phyloP scores from a whole-genome alignment of 2,329 filamentous ascomycete genomes.

The Pezizomycotina sp. region DNA sequence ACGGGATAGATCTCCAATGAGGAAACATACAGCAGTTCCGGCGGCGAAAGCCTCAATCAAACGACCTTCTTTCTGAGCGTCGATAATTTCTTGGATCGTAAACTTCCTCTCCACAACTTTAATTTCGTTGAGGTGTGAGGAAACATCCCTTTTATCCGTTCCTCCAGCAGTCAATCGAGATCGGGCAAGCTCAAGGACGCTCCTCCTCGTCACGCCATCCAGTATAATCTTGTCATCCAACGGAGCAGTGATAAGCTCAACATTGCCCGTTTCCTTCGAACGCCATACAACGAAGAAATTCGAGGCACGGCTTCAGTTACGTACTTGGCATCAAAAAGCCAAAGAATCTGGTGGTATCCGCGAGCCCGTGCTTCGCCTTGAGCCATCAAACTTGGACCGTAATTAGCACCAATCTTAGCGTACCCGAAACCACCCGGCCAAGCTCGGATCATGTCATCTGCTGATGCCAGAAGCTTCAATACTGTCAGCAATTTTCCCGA shows the following conservation, averaged over 20 bases:
- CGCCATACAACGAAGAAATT: constrained; percentile 84
- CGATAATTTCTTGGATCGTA: constrained; percentile 59
- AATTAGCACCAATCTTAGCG: constrained; percentile 87
- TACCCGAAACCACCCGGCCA: constrained; percentile 90
- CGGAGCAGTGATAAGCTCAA: constrained; percentile 66
- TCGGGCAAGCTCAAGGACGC: constrained; percentile 55
- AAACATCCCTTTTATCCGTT: constrained; percentile 25
- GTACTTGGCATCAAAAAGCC: constrained; percentile 63
- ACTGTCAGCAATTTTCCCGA: too few relatives aligned
- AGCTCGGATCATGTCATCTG: constrained; percentile 66
- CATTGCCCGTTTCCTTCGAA: constrained; percentile 41
- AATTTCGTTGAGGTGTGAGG: constrained; percentile 32
- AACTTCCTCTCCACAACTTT: constrained; percentile 71
- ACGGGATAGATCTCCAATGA: background rate
- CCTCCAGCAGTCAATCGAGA: constrained; percentile 38
- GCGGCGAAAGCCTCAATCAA: constrained; percentile 72
- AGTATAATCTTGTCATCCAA: constrained; percentile 70
- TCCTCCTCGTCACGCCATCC: constrained; percentile 72
- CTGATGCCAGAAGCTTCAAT: constrained; percentile 60
- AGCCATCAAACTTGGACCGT: constrained; percentile 59
- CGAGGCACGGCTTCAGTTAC: constrained; percentile 79
- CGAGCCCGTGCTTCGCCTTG: constrained; percentile 54
- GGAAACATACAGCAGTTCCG: constrained; percentile 58
- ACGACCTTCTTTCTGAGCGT: constrained; percentile 57
- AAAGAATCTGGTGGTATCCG: constrained; percentile 83